These are phyloP conservation scores for Rhytidiadelphus loreus DNA, from an alignment of 225 moss, liverwort and hornwort species.

Conservation along the genomic window DNA sequence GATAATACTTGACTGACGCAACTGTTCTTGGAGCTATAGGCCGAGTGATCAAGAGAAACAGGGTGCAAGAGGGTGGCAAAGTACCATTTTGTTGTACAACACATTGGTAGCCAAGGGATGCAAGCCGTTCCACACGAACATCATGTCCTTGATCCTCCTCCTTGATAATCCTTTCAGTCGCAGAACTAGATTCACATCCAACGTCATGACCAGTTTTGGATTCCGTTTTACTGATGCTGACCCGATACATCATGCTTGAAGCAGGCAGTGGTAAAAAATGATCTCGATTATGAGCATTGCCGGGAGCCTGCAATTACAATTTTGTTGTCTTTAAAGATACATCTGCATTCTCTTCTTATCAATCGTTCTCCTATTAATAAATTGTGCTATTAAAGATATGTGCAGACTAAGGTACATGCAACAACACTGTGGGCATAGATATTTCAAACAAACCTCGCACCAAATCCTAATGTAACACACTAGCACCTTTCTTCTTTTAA, in stretches of 20 bases:
- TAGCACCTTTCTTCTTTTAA: neutral
- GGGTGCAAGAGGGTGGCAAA: neutral
- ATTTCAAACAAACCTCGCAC: neutral
- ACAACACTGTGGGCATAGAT: neutral
- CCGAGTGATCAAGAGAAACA: neutral
- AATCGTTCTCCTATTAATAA: neutral
- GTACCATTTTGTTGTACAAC: slow-evolving; percentile 1
- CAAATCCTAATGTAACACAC: neutral
- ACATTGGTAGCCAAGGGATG: slow-evolving; percentile 29
- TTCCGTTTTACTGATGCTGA: neutral
- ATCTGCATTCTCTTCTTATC: neutral
- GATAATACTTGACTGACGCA: neutral
- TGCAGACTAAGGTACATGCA: neutral
- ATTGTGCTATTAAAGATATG: neutral
- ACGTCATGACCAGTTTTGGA: neutral
- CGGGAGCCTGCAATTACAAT: neutral
- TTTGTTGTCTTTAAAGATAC: neutral
- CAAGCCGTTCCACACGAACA: slow-evolving; percentile 52
- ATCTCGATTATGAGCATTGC: neutral
- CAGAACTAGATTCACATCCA: slow-evolving; percentile 2
- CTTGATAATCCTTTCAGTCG: neutral
- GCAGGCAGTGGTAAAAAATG: slow-evolving; percentile 18
- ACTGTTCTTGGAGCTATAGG: neutral
- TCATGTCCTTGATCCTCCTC: slow-evolving; percentile 21
- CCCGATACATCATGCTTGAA: slow-evolving; percentile 34